Conservation (phyloP, 2,329 filamentous ascomycete species). For the Aquanectria penicillioides region DNA sequence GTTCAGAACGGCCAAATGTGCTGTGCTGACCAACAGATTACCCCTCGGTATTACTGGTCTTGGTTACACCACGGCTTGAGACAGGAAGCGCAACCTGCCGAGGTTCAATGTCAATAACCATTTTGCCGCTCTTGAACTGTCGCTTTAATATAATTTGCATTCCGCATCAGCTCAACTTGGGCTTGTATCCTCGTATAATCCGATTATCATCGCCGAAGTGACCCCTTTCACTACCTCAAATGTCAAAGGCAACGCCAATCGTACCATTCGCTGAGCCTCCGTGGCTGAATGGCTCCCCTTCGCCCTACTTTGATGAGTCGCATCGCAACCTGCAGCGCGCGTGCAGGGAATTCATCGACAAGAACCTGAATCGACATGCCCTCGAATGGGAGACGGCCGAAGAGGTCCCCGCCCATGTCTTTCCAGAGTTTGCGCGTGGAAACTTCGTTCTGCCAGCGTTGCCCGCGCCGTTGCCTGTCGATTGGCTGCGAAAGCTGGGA, state of each 20-base stretch:
- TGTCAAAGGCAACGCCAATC: neutral
- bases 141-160: too few species aligned
- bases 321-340: slow-evolving; percentile 75
- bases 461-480: slow-evolving; percentile 73
- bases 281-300: slow-evolving; percentile 75
- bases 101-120: too few species aligned
- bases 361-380: slow-evolving; percentile 70
- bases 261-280: slow-evolving; percentile 77
- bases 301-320: slow-evolving; percentile 74
- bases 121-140: too few species aligned
- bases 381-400: slow-evolving; percentile 77
- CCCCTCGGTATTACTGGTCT: too few species aligned
- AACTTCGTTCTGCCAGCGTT: slow-evolving; percentile 78
- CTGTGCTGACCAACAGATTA: too few species aligned
- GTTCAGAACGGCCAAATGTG: too few species aligned
- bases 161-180: too few species aligned
- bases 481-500: slow-evolving; percentile 72
- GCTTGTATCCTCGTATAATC: too few species aligned
- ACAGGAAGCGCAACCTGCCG: too few species aligned
- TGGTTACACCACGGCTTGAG: too few species aligned
- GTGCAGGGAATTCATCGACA: slow-evolving; percentile 72
- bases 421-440: slow-evolving; percentile 68
- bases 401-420: slow-evolving; percentile 71
- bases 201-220: too few species aligned
- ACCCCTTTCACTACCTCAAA: too few species aligned